Conservation (phyloP, 768 basidiomycete species). For the Suillus bovinus region DNA sequence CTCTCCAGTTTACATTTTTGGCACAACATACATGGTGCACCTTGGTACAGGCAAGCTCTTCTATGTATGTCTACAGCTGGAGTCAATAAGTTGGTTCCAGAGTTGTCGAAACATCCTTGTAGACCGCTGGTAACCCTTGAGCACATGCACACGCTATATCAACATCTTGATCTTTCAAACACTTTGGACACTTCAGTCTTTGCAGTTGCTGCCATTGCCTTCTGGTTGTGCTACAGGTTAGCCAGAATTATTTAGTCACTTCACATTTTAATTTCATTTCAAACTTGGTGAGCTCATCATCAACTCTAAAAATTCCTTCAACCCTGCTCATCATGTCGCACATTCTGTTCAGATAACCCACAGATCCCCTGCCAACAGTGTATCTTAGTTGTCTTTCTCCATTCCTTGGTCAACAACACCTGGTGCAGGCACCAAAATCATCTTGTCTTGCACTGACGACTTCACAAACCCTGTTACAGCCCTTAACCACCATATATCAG, state of each 20-base stretch:
- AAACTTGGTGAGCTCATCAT: not conserved
- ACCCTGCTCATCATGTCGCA: not conserved
- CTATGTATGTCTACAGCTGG: too few relatives aligned
- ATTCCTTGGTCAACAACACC: not conserved
- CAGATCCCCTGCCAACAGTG: not conserved
- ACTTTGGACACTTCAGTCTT: fast-evolving
- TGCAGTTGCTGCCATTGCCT: not conserved
- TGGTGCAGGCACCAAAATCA: not conserved
- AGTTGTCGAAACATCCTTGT: too few relatives aligned
- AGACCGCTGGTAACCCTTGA: too few relatives aligned
- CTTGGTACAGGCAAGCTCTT: too few relatives aligned
- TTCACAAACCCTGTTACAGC: too few relatives aligned
- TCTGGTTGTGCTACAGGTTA: not conserved
- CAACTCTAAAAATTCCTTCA: not conserved
- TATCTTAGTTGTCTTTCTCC: not conserved
- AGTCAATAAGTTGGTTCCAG: too few relatives aligned
- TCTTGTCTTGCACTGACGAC: not conserved
- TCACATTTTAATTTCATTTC: too few relatives aligned
- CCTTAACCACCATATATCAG: constrained; percentile 14
- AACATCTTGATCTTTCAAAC: not conserved
- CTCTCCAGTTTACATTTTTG: too few relatives aligned
- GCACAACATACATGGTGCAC: too few relatives aligned
- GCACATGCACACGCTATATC: not conserved
- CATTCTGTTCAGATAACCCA: not conserved
- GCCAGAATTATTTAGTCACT: too few relatives aligned